Evolutionary conservation across 202 grass and related monocot genomes (phyloP).

Genomic region (Dendrocalamus latiflorus): DNA sequence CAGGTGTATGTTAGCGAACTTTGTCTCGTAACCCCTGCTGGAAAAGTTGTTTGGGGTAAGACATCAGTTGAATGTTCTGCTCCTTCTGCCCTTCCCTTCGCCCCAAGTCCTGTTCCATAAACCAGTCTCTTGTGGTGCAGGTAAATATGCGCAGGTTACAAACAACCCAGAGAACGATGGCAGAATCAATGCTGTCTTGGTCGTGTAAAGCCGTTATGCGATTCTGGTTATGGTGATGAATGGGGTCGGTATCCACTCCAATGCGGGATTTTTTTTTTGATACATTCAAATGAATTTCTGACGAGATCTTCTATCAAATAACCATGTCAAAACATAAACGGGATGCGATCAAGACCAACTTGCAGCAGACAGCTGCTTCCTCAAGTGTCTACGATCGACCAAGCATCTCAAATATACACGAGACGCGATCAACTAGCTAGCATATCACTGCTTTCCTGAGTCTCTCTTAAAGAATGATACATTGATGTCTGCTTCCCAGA

Average conservation of each 20-base stretch:
- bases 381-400: not conserved
- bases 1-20: conserved; percentile 93
- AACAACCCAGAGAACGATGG: conserved; percentile 93
- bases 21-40: conserved; percentile 83
- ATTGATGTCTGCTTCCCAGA: not conserved
- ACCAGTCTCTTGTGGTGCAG: conserved; percentile 31
- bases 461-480: not conserved
- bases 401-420: not conserved
- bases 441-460: not conserved
- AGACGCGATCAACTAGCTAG: not conserved
- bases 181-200: conserved; percentile 81
- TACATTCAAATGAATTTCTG: not conserved
- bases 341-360: not conserved
- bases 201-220: conserved; percentile 38
- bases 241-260: not conserved
- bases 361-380: not conserved
- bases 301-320: not conserved
- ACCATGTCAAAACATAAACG: not conserved
- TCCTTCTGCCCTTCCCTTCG: not conserved
- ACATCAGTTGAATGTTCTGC: not conserved
- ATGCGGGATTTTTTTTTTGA: not conserved
- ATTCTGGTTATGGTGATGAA: too few species aligned
- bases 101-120: not conserved
- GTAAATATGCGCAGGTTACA: conserved; percentile 89
- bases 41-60: conserved; percentile 98